Evolutionary conservation across 208 protist genomes (phyloP).

Genomic region (Trypanosomatidae sp.): DNA sequence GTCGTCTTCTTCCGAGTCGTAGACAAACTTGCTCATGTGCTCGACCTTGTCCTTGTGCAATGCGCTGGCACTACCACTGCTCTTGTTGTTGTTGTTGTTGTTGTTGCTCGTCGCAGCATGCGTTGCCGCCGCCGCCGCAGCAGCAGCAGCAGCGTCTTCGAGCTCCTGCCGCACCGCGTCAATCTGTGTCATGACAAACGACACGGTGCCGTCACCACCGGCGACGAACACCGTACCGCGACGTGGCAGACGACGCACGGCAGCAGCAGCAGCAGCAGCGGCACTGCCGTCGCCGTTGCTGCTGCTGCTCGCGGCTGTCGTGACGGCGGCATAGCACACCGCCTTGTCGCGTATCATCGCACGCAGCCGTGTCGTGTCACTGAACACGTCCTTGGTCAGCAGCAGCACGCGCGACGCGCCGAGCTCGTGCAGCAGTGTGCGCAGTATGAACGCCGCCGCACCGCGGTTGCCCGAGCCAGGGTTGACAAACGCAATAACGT

Average conservation of each 20-base stretch:
- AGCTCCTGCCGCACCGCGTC: slow-evolving; percentile 33
- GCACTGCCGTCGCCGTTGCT: no score
- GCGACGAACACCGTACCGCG: slow-evolving; percentile 68
- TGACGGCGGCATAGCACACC: slow-evolving; percentile 26
- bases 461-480: slow-evolving; percentile 35
- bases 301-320: no score
- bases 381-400: slow-evolving; percentile 31
- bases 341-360: slow-evolving; percentile 43
- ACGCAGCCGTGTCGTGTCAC: slow-evolving; percentile 21
- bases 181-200: slow-evolving; percentile 64
- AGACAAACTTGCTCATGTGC: no score
- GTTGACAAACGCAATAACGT: slow-evolving; percentile 63
- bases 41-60: no score
- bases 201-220: slow-evolving; percentile 76
- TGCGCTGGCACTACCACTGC: background rate
- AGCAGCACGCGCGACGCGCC: slow-evolving; percentile 30
- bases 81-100: background rate
- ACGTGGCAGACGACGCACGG: slow-evolving; percentile 3
- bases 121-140: no score
- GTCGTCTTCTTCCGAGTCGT: no score
- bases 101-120: background rate
- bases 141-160: slow-evolving; percentile 18
- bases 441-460: slow-evolving; percentile 14
- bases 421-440: slow-evolving; percentile 22
- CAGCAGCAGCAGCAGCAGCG: no score